These are phyloP conservation scores for Arthrobotrys conoides DNA, from an alignment of 2,329 filamentous ascomycete species.

Conservation along the genomic window DNA sequence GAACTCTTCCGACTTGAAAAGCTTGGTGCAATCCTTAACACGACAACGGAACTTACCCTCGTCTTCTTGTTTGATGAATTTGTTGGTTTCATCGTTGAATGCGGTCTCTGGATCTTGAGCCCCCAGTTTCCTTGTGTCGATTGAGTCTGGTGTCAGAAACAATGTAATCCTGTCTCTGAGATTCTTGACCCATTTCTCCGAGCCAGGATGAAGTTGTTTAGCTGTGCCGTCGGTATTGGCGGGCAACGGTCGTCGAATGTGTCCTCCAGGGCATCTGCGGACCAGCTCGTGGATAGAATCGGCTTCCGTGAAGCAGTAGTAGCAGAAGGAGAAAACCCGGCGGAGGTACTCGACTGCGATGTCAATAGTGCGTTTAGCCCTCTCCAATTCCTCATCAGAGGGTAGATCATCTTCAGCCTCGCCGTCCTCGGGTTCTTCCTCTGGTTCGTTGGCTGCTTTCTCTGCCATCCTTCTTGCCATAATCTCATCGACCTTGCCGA, in stretches of 20 bases:
- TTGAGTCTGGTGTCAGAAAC: conserved; percentile 88
- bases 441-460: conserved; percentile 75
- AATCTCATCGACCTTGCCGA: conserved; percentile 63
- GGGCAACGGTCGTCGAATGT: conserved; percentile 82
- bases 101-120: conserved; percentile 89
- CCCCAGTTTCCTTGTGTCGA: conserved; percentile 85
- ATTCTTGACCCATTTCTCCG: conserved; percentile 98
- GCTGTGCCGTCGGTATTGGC: conserved; percentile 80
- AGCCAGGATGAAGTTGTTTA: conserved; percentile 91
- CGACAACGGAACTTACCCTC: conserved; percentile 97
- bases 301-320: conserved; percentile 99
- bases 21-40: conserved; percentile 92
- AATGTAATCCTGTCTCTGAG: conserved; percentile 97
- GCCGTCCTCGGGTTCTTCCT: conserved; percentile 83
- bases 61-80: conserved; percentile 96
- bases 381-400: conserved; percentile 84
- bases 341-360: conserved; percentile 96
- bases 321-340: conserved; percentile 98
- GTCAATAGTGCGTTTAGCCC: conserved; percentile 94
- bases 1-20: conserved; percentile 97
- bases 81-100: conserved; percentile 84
- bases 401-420: conserved; percentile 78
- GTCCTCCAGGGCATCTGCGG: conserved; percentile 96
- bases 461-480: conserved; percentile 65
- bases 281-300: conserved; percentile 97